Evolutionary conservation across 2,329 filamentous ascomycete genomes (phyloP).

Genomic region (Didymella segeticola): DNA sequence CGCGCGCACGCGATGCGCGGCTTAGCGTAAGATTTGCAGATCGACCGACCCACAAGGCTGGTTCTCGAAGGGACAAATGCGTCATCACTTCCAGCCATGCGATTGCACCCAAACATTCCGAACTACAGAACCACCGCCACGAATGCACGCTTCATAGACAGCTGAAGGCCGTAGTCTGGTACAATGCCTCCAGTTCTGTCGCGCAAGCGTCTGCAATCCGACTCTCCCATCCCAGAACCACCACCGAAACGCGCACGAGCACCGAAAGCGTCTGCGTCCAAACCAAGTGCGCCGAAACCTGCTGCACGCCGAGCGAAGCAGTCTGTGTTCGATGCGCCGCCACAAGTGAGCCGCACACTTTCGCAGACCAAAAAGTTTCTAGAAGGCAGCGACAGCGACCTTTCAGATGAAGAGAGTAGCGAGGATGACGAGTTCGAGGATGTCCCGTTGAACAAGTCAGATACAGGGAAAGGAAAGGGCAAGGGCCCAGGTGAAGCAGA

Average conservation of each 20-base stretch:
- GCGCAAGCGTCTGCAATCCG: constrained; percentile 67
- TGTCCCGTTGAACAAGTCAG: constrained; percentile 42
- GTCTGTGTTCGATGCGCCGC: constrained; percentile 52
- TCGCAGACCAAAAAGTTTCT: constrained; percentile 48
- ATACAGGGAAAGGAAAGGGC: constrained; percentile 26
- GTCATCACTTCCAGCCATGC: constrained; percentile 31
- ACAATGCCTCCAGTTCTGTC: constrained; percentile 72
- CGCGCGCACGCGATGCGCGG: constrained; percentile 26
- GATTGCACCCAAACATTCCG: neutral
- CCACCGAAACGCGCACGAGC: constrained; percentile 34
- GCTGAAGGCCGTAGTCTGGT: neutral
- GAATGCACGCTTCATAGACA: neutral
- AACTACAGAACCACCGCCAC: neutral
- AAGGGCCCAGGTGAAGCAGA: constrained; percentile 53
- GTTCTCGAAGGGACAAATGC: constrained; percentile 25
- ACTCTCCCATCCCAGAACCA: constrained; percentile 53
- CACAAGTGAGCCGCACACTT: constrained; percentile 40
- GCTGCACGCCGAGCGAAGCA: constrained; percentile 41
- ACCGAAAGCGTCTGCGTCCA: constrained; percentile 23
- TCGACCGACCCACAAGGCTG: constrained; percentile 30
- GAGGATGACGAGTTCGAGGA: constrained; percentile 59
- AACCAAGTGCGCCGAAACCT: constrained; percentile 23
- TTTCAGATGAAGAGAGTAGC: constrained; percentile 52
- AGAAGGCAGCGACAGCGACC: constrained; percentile 48
- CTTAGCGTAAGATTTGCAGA: constrained; percentile 19